Percentiles rank a stretch among this genome's conserved stretches.
These are phyloP conservation scores for Crucibulum laeve DNA, from an alignment of 768 basidiomycete genomes.

Conservation along the genomic window DNA sequence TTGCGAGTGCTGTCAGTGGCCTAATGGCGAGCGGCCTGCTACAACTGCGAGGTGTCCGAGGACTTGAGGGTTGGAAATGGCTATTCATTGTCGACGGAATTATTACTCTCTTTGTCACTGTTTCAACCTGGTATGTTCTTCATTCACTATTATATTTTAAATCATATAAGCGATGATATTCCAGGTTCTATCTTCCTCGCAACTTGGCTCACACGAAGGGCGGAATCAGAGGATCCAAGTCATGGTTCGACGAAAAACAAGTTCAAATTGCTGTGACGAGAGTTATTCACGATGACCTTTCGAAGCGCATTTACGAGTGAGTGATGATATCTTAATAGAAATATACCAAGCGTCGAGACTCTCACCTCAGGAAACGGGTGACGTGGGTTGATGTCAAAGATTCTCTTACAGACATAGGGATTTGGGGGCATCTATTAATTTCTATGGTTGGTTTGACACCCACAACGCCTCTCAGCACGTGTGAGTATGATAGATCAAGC, in stretches of 20 bases:
- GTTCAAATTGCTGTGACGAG: constrained; percentile 30
- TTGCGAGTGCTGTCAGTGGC: constrained; percentile 35
- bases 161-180: background rate
- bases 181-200: constrained; percentile 32
- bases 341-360: background rate
- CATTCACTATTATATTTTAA: background rate
- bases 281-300: constrained; percentile 31
- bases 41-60: constrained; percentile 26
- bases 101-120: constrained; percentile 28
- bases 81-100: constrained; percentile 34
- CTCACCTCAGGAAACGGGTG: constrained; percentile 21
- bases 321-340: constrained; percentile 5
- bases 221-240: constrained; percentile 24
- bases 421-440: constrained; percentile 30
- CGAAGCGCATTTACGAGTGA: constrained; percentile 33
- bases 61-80: constrained; percentile 39
- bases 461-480: constrained; percentile 29
- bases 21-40: constrained; percentile 36
- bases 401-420: constrained; percentile 26
- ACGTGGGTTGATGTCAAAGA: constrained; percentile 30
- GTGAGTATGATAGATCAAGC: constrained; percentile 14
- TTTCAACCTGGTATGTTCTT: constrained; percentile 23
- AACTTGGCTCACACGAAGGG: constrained; percentile 22
- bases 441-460: constrained; percentile 30
- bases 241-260: constrained; percentile 31